Base-by-base conservation (phyloP, 1,139 yeast species). In the Protomyces pachydermus region DNA sequence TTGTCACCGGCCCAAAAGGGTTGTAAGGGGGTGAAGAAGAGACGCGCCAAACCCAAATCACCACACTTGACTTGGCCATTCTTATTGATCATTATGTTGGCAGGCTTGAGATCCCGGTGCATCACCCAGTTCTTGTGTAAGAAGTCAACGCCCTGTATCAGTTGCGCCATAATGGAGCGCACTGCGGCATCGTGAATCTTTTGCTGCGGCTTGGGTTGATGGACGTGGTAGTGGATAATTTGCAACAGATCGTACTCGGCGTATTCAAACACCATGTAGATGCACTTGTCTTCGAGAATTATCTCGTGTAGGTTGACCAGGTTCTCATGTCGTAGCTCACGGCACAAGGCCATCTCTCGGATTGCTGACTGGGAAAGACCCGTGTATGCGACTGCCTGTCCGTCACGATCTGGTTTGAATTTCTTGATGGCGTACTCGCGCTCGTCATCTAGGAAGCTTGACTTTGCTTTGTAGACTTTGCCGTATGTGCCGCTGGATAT, bases 401-500 rank as follows among this genome's bases (percentile, higher is more conserved):
- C 97, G 72, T 91, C 96, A 71, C 90, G 86, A 71, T 93, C 98
- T 54, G 91, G 87, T 74, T 93, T 93, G 80, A 93, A 93, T 77
- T 93, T 93, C 74, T 93, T 93, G 71, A 93, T 91, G n/a, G 98
- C 98, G 74, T 65, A 70, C 38, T 65, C 67, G 65, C 66, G 56
- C 9, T 45, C 25, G 37, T 54, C 64, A 10, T 54, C 45, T 10
- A 52, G 37, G 32, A 63, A 38, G 50, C 60, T 18, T 65, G 69
- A 42, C 69, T 56, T 60, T 16, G 98, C 98, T 74, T 93, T 93
- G 77, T 91, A 95, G 35, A 93, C 99, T 69, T 95, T 85, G 32
- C 99, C 99, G 74, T 93, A 93, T 0, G 99, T 93, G 48, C 99
- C 99, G 0, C 98, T 97, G 0, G 98, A 98, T 67, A 93, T 95